phyloP scores from a whole-genome alignment of 1,139 yeast genomes.

The Geotrichum histeridarum region DNA sequence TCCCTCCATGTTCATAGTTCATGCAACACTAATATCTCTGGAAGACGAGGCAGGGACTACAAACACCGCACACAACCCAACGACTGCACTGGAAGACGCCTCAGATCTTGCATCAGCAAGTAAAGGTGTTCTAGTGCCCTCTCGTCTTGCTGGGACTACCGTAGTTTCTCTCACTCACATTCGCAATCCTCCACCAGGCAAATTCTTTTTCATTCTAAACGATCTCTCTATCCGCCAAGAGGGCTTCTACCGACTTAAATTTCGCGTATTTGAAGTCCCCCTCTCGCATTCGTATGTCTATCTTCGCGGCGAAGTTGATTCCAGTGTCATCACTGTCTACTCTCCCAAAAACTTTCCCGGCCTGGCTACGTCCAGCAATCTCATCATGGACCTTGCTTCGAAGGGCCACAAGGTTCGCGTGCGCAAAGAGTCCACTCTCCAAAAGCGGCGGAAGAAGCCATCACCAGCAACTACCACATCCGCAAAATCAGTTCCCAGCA shows the following conservation, averaged over 20 bases:
- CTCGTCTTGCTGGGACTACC: slow-evolving; percentile 30
- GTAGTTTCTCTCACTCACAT: slow-evolving; percentile 29
- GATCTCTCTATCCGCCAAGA: slow-evolving; percentile 38
- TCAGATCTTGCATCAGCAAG: background rate
- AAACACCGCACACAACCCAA: background rate
- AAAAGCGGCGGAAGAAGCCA: slow-evolving; percentile 20
- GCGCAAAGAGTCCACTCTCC: slow-evolving; percentile 31
- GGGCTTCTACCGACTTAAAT: slow-evolving; percentile 34
- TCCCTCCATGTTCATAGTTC: slow-evolving; percentile 31
- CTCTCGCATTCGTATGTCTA: slow-evolving; percentile 23
- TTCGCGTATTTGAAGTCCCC: slow-evolving; percentile 32
- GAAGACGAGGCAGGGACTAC: slow-evolving; percentile 9
- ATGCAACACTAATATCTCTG: slow-evolving; percentile 30
- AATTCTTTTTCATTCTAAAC: slow-evolving; percentile 33
- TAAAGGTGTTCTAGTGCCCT: slow-evolving; percentile 14
- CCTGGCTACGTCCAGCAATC: slow-evolving; percentile 34
- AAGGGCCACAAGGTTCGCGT: slow-evolving; percentile 38
- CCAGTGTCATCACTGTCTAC: slow-evolving; percentile 34
- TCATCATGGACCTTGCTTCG: slow-evolving; percentile 36
- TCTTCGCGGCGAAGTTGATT: slow-evolving; percentile 29
- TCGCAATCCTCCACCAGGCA: slow-evolving; percentile 29
- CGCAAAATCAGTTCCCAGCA: background rate
- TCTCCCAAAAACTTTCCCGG: slow-evolving; percentile 40
- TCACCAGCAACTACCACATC: background rate
- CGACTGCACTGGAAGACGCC: background rate